These are phyloP conservation scores for Scedosporium aurantiacum DNA, from an alignment of 2,329 filamentous ascomycete species.

Conservation along the genomic window DNA sequence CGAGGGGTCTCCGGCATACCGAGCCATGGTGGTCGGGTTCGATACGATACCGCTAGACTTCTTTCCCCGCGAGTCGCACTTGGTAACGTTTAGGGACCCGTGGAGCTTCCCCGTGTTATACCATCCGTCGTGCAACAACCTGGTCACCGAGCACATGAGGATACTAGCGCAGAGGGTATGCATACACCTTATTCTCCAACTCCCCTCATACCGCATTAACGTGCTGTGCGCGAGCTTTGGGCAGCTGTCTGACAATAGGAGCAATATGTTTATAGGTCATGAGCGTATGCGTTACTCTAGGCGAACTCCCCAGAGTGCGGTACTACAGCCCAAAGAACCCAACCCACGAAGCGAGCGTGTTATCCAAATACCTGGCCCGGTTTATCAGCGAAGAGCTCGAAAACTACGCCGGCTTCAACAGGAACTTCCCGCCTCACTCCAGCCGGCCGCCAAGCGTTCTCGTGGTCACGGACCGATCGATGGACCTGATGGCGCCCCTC, in stretches of 20 bases:
- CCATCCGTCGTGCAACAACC: conserved; percentile 77
- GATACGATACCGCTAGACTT: conserved; percentile 80
- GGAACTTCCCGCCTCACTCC: conserved; percentile 71
- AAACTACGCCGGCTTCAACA: conserved; percentile 73
- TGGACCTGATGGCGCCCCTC: conserved; percentile 81
- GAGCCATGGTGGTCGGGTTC: conserved; percentile 68
- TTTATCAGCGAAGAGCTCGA: conserved; percentile 91
- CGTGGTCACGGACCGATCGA: conserved; percentile 79
- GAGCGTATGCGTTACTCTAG: conserved; percentile 79
- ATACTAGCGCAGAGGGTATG: conserved; percentile 75
- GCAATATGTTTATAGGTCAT: conserved; percentile 48
- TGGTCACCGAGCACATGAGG: conserved; percentile 76
- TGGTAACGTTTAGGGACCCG: conserved; percentile 86
- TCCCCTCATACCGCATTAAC: conserved; percentile 5
- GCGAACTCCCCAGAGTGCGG: conserved; percentile 85
- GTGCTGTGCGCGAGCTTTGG: neutral
- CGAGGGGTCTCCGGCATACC: conserved; percentile 56
- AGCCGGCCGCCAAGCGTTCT: conserved; percentile 71
- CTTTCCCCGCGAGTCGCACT: conserved; percentile 79
- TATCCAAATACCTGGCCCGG: conserved; percentile 77
- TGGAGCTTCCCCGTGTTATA: conserved; percentile 92
- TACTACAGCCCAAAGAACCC: conserved; percentile 72
- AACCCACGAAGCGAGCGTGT: conserved; percentile 74
- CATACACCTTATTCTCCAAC: conserved; percentile 6
- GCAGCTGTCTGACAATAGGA: neutral